Evolutionary conservation across 306 rosid species (phyloP).

Genomic region (Prunus mongolica): DNA sequence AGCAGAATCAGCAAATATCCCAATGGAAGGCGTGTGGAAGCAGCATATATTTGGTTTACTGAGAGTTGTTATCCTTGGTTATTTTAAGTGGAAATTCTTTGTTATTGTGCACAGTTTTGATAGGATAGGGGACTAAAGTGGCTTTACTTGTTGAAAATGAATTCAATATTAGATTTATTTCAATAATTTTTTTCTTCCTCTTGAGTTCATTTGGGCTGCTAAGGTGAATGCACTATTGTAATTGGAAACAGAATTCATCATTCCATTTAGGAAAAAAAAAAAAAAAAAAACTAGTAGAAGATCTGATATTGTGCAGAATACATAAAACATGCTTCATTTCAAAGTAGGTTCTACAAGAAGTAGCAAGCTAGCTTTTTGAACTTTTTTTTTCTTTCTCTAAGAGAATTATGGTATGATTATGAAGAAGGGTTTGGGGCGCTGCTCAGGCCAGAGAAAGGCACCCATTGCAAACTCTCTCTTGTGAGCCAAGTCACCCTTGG

Average conservation of each 20-base stretch:
- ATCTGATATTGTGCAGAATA: too few species aligned
- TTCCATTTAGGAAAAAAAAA: too few species aligned
- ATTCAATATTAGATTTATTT: too few species aligned
- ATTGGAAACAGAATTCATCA: too few species aligned
- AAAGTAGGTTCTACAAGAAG: too few species aligned
- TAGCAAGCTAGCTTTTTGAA: neutral
- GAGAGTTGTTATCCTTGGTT: neutral
- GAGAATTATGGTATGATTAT: neutral
- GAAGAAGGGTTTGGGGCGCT: conserved; percentile 3
- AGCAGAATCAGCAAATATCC: conserved; percentile 56
- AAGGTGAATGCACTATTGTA: too few species aligned
- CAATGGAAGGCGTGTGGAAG: conserved; percentile 47
- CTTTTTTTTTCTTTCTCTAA: conserved; percentile 12
- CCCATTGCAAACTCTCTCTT: conserved; percentile 75
- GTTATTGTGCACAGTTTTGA: neutral
- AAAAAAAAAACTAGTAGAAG: too few species aligned
- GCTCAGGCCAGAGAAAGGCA: conserved; percentile 70
- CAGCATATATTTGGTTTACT: neutral
- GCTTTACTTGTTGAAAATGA: neutral
- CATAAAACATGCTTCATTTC: too few species aligned
- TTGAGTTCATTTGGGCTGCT: neutral
- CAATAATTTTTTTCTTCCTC: too few species aligned
- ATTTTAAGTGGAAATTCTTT: neutral
- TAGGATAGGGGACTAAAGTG: neutral
- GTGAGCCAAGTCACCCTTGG: conserved; percentile 58